Percentiles rank a stretch among this genome's conserved stretches.
These are phyloP conservation scores for Coniochaeta pulveracea DNA, from an alignment of 2,329 filamentous ascomycete genomes.

Conservation along the genomic window DNA sequence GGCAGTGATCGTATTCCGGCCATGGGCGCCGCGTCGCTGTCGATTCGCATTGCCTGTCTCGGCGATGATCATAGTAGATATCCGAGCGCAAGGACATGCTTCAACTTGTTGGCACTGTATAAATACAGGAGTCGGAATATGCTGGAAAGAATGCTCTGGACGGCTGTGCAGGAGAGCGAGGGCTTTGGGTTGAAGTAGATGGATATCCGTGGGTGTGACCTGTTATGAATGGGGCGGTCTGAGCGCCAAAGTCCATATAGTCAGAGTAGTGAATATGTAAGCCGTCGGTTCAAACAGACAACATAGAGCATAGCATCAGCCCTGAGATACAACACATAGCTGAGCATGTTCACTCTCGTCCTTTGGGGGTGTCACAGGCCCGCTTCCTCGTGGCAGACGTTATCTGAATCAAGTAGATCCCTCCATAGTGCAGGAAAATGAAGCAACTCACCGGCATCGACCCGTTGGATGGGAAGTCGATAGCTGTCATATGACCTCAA, in stretches of 20 bases:
- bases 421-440: constrained; percentile 64
- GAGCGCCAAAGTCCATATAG: too few species aligned
- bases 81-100: constrained; percentile 82
- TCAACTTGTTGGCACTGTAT: constrained; percentile 73
- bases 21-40: constrained; percentile 69
- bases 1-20: constrained; percentile 85
- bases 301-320: too few species aligned
- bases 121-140: constrained; percentile 56
- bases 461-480: constrained; percentile 61
- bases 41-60: constrained; percentile 65
- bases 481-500: constrained; percentile 63
- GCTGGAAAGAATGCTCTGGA: constrained; percentile 66
- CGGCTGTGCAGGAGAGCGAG: constrained; percentile 79
- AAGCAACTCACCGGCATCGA: constrained; percentile 72
- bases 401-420: constrained; percentile 69
- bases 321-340: too few species aligned
- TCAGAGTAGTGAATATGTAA: too few species aligned
- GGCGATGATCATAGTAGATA: constrained; percentile 65
- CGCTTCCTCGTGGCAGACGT: too few species aligned
- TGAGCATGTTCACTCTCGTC: too few species aligned
- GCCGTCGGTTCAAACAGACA: too few species aligned
- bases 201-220: too few species aligned
- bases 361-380: too few species aligned
- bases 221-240: too few species aligned
- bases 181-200: constrained; percentile 79